phyloP scores from a whole-genome alignment of 2,329 filamentous ascomycete genomes.

The Colletotrichum spinosum region DNA sequence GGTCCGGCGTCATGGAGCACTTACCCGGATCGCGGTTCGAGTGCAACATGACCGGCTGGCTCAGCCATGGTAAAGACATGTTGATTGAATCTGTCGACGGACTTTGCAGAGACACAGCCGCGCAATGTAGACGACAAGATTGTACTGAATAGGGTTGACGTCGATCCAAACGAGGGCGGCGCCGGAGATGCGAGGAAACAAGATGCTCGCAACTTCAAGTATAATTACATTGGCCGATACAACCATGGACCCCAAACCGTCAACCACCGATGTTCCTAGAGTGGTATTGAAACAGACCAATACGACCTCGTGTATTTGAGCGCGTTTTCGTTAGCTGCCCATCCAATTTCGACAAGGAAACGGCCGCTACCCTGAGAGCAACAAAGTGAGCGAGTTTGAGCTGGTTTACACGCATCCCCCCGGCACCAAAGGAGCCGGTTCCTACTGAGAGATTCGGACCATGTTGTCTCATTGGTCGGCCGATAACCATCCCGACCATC shows the following conservation, averaged over 20 bases:
- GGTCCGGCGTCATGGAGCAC: conserved; percentile 48
- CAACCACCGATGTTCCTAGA: not conserved
- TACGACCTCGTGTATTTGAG: not conserved
- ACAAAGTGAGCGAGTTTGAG: conserved; percentile 31
- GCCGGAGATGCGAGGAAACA: too few relatives aligned
- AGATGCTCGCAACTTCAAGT: too few relatives aligned
- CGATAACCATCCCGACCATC: not conserved
- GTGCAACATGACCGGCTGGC: conserved; percentile 54
- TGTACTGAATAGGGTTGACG: too few relatives aligned
- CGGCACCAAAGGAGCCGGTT: conserved; percentile 1
- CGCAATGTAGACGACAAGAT: too few relatives aligned
- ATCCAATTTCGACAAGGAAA: too few relatives aligned
- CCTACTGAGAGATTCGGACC: not conserved
- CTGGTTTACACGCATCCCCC: conserved; percentile 4
- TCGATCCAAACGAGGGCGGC: too few relatives aligned
- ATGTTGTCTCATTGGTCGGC: conserved; percentile 1
- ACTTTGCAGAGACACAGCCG: too few relatives aligned
- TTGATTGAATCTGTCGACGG: not conserved
- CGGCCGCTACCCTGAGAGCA: too few relatives aligned
- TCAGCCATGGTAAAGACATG: conserved; percentile 48
- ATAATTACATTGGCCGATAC: too few relatives aligned
- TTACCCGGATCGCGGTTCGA: conserved; percentile 49
- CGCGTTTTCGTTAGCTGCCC: not conserved
- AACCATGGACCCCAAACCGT: too few relatives aligned
- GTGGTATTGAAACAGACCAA: not conserved